These are phyloP conservation scores for Yamadazyma pseudoaaseri DNA, from an alignment of 1,139 yeast genomes.

Conservation along the genomic window DNA sequence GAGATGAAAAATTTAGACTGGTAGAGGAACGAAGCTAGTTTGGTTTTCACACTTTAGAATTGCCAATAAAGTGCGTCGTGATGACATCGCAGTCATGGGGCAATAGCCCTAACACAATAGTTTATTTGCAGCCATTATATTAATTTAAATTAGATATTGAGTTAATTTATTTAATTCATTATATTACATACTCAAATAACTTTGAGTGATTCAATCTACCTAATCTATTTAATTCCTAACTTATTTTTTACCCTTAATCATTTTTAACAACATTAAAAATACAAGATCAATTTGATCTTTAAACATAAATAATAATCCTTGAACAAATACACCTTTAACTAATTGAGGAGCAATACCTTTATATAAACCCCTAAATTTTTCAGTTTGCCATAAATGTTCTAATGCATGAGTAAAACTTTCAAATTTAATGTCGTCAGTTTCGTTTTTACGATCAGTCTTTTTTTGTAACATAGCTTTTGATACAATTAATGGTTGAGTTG, in stretches of 20 bases:
- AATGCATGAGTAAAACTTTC: constrained; percentile 43
- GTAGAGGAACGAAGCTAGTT: constrained; percentile 2
- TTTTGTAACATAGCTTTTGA: constrained; percentile 82
- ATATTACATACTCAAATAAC: too few relatives aligned
- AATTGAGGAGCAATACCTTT: constrained; percentile 83
- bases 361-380: constrained; percentile 46
- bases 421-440: constrained; percentile 37
- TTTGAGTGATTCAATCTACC: too few relatives aligned
- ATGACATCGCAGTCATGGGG: too few relatives aligned
- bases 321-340: constrained; percentile 79
- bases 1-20: constrained; percentile 7
- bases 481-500: constrained; percentile 83
- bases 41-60: too few relatives aligned
- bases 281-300: constrained; percentile 64
- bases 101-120: too few relatives aligned
- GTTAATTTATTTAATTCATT: too few relatives aligned
- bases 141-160: too few relatives aligned
- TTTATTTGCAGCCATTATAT: too few relatives aligned
- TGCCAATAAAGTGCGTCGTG: too few relatives aligned
- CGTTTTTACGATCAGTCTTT: constrained; percentile 23
- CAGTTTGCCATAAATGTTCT: constrained; percentile 44
- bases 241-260: constrained; percentile 23
- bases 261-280: constrained; percentile 37
- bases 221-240: neutral
- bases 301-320: constrained; percentile 81